A percentile compares a stretch with the other conserved stretches of the same genome.
phyloP scores from a whole-genome alignment of 2,329 filamentous ascomycete species.

The Sphaerostilbella broomeana region DNA sequence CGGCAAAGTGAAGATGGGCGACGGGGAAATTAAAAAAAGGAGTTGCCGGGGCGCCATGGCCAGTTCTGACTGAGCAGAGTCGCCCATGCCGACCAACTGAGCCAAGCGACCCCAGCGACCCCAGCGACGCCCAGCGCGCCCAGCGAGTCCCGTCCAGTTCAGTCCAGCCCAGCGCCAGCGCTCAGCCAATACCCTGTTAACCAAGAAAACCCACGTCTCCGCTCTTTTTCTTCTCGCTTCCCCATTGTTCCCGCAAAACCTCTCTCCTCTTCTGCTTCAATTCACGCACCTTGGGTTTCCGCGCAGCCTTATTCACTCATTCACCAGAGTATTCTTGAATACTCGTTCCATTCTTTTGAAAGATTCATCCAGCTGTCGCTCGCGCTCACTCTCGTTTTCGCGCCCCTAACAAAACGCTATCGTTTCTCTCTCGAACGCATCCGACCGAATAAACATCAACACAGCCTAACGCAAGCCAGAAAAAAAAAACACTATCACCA shows the following conservation, averaged over 20 bases:
- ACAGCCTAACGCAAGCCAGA: constrained; percentile 12
- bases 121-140: neutral
- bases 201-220: neutral
- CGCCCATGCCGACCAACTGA: neutral
- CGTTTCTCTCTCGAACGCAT: constrained; percentile 3
- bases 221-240: constrained; percentile 11
- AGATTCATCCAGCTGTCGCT: constrained; percentile 1
- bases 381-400: constrained; percentile 11
- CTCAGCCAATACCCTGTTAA: no score
- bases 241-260: constrained; percentile 10
- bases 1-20: neutral
- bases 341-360: constrained; percentile 23
- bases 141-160: neutral
- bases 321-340: constrained; percentile 23
- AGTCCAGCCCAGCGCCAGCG: neutral
- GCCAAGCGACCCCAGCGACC: neutral
- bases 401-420: constrained; percentile 3
- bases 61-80: neutral
- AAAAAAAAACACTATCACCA: constrained; percentile 20
- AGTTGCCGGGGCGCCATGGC: constrained; percentile 9
- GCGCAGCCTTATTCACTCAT: constrained; percentile 13
- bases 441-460: neutral
- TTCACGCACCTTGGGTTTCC: constrained; percentile 4
- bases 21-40: constrained; percentile 18
- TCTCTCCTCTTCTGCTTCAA: constrained; percentile 3